Percentiles rank a stretch among this genome's conserved stretches.
phyloP scores from a whole-genome alignment of 2,329 filamentous ascomycete genomes.

The Pseudocercospora macadamiae region DNA sequence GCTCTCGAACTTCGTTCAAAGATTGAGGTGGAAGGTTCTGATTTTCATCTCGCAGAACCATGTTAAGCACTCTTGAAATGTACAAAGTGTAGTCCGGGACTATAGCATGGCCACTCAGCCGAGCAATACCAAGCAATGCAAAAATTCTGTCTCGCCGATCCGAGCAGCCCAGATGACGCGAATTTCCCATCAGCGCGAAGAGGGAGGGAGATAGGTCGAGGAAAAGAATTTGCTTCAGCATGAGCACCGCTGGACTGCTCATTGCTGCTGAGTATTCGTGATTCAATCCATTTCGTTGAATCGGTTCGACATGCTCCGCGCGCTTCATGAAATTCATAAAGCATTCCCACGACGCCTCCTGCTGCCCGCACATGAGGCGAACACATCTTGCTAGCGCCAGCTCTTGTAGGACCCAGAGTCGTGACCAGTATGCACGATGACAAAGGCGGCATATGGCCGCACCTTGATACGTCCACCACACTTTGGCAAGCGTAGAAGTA shows the following conservation, averaged over 20 bases:
- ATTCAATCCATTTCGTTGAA: background rate
- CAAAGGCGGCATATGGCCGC: background rate
- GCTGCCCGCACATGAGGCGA: background rate
- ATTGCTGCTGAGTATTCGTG: background rate
- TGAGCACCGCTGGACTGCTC: background rate
- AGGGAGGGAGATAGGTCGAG: background rate
- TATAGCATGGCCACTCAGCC: background rate
- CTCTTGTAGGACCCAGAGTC: slow-evolving; percentile 4
- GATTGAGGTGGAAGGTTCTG: background rate
- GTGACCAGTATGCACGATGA: slow-evolving; percentile 1
- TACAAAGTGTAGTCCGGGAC: background rate
- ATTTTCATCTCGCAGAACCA: background rate
- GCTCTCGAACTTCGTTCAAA: background rate
- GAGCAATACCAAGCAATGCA: background rate
- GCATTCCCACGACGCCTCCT: background rate
- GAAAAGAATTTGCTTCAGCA: background rate
- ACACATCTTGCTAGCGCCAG: background rate
- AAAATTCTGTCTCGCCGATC: background rate
- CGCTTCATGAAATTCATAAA: background rate
- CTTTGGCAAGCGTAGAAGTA: background rate
- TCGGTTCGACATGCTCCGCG: background rate
- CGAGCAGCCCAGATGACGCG: background rate
- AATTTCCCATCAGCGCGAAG: background rate
- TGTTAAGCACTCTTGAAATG: background rate
- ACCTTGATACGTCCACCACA: background rate